phyloP scores from a whole-genome alignment of 139 green algal species.

The Micractinium conductrix region DNA sequence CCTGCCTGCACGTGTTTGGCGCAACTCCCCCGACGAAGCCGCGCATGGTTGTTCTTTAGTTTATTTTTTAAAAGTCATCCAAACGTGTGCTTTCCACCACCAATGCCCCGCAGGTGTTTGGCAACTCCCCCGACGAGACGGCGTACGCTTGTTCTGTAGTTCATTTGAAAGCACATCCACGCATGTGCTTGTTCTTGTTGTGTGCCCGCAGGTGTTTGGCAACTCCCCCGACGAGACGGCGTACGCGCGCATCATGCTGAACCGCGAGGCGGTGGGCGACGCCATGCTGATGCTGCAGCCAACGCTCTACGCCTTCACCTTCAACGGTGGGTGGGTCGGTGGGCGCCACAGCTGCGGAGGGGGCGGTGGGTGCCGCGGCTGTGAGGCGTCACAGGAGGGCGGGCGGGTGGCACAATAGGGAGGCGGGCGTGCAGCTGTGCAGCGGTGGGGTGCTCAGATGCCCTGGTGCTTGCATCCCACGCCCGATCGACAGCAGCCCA shows the following conservation, averaged over 20 bases:
- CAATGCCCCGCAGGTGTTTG: constrained; percentile 84
- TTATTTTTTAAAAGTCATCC: too few species aligned
- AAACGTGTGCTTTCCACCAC: too few species aligned
- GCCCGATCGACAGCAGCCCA: too few species aligned
- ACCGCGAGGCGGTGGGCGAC: constrained; percentile 82
- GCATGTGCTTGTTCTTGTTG: too few species aligned
- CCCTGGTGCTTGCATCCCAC: neutral
- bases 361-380: too few species aligned
- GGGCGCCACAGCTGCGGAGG: neutral
- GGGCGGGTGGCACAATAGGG: neutral
- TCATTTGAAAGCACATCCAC: constrained; percentile 84
- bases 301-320: constrained; percentile 31
- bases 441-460: neutral
- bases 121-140: constrained; percentile 97
- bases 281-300: constrained; percentile 91
- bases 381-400: neutral
- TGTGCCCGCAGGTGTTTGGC: constrained; percentile 83
- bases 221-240: constrained; percentile 97
- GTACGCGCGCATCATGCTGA: constrained; percentile 89
- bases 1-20: neutral
- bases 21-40: too few species aligned
- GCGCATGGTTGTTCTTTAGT: too few species aligned
- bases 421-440: neutral
- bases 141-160: constrained; percentile 69
- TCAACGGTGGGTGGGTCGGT: neutral